Conservation (phyloP, 139 green algal species). For the Volvox africanus region DNA sequence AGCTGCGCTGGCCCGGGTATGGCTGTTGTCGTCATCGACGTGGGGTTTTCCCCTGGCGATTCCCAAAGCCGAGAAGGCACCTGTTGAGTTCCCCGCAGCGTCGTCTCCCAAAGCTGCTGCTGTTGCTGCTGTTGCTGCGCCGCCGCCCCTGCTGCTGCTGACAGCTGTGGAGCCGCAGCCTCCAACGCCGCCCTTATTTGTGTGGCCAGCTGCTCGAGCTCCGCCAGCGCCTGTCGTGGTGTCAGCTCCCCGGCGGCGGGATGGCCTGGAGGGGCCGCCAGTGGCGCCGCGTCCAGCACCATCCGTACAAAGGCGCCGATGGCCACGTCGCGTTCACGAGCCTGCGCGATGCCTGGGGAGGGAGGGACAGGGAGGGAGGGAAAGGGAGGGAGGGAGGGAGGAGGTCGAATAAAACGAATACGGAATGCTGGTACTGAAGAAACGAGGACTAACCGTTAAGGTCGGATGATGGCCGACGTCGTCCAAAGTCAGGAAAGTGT, state of each 20-base stretch:
- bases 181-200: background rate
- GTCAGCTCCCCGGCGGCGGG: background rate
- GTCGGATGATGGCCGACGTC: too few relatives aligned
- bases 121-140: background rate
- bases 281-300: slow-evolving; percentile 30
- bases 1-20: too few relatives aligned
- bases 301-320: slow-evolving; percentile 39
- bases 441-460: too few relatives aligned
- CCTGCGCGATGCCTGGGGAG: background rate
- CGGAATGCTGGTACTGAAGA: too few relatives aligned
- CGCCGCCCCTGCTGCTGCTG: background rate
- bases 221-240: background rate
- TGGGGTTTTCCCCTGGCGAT: too few relatives aligned
- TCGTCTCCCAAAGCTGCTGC: too few relatives aligned
- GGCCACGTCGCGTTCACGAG: slow-evolving; percentile 32
- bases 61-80: too few relatives aligned
- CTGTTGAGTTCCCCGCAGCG: too few relatives aligned
- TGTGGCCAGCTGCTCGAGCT: slow-evolving; percentile 9
- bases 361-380: background rate
- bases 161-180: background rate
- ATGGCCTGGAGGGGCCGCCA: slow-evolving; percentile 15
- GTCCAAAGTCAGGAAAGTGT: too few relatives aligned
- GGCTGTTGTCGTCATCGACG: too few relatives aligned
- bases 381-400: background rate
- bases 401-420: too few relatives aligned